Conservation (phyloP, 75 land plant species). For the Pseudotsuga menziesii region DNA sequence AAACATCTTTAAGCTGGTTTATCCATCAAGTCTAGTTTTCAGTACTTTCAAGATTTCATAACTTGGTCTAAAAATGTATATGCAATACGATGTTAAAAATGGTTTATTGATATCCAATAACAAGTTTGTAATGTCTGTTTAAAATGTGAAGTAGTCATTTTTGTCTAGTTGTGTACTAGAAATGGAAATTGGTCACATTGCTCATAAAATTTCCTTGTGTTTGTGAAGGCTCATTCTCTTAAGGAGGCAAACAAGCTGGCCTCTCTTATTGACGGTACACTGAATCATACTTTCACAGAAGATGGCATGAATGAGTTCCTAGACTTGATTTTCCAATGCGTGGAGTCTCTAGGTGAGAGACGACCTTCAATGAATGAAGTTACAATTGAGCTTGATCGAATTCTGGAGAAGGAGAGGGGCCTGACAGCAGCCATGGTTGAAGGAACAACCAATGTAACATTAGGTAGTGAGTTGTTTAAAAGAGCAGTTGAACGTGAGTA, state of each 20-base stretch:
- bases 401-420: conserved; percentile 21
- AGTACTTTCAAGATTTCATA: neutral
- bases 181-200: neutral
- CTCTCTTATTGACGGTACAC: conserved; percentile 16
- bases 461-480: conserved; percentile 22
- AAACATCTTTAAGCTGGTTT: neutral
- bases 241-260: conserved; percentile 19
- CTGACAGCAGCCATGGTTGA: conserved; percentile 8
- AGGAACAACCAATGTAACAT: conserved; percentile 15
- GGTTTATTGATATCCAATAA: neutral
- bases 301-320: conserved; percentile 21
- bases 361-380: conserved; percentile 26
- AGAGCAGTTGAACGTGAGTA: conserved; percentile 7
- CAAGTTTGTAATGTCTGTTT: neutral
- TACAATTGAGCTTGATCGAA: conserved; percentile 15
- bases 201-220: conserved; percentile 1
- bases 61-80: neutral
- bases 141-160: neutral
- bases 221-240: conserved; percentile 18
- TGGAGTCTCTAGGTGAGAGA: conserved; percentile 16
- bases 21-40: neutral
- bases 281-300: conserved; percentile 9
- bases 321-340: conserved; percentile 19
- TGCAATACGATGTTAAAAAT: neutral
- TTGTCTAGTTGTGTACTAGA: neutral